Conservation (phyloP, 371 early-diverging fungal species). For the Mortierella sp. region DNA sequence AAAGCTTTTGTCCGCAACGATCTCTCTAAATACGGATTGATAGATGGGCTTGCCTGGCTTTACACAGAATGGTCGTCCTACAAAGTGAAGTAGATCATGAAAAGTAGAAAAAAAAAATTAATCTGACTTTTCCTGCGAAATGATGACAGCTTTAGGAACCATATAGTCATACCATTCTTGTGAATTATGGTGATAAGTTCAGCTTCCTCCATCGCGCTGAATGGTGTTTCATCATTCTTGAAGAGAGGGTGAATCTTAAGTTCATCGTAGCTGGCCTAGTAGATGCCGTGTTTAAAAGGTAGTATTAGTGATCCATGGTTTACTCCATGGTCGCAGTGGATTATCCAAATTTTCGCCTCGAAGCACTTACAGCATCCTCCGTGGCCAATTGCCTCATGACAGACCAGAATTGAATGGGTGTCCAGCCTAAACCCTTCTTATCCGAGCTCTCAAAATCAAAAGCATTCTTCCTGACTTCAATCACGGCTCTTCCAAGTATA, state of each 20-base stretch:
- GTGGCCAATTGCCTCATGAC: constrained; percentile 72
- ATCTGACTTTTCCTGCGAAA: background rate
- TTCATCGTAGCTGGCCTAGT: constrained; percentile 80
- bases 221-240: constrained; percentile 80
- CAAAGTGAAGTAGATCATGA: background rate
- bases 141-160: background rate
- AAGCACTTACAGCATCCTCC: constrained; percentile 64
- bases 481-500: constrained; percentile 79
- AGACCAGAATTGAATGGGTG: constrained; percentile 83
- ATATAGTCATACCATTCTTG: constrained; percentile 69
- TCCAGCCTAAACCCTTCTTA: constrained; percentile 71
- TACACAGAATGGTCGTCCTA: constrained; percentile 83
- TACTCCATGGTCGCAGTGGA: background rate
- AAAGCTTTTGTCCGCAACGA: constrained; percentile 77
- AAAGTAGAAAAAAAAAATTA: background rate
- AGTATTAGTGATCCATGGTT: background rate
- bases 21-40: constrained; percentile 79
- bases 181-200: constrained; percentile 84
- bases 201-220: constrained; percentile 88
- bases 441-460: constrained; percentile 74
- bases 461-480: constrained; percentile 89
- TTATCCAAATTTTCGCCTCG: background rate
- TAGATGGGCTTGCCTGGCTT: constrained; percentile 88
- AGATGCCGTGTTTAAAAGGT: background rate
- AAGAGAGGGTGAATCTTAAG: constrained; percentile 83